These are phyloP conservation scores for Syzygium aqueum DNA, from an alignment of 345 rosid genomes.

Conservation along the genomic window DNA sequence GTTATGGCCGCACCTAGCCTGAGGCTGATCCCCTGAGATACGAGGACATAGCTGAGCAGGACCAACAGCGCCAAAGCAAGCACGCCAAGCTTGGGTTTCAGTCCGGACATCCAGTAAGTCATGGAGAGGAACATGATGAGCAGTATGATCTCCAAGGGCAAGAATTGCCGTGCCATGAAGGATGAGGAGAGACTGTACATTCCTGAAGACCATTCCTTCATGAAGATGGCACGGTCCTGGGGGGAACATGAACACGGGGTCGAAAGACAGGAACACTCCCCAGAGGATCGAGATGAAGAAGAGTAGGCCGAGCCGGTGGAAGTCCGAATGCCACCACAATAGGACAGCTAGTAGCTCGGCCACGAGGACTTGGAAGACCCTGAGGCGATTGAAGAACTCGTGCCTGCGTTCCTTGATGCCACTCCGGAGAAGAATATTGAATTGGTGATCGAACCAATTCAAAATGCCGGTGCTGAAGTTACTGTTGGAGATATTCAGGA, in stretches of 20 bases:
- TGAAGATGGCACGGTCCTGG: constrained; percentile 64
- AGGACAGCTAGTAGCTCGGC: constrained; percentile 51
- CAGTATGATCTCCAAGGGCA: constrained; percentile 85
- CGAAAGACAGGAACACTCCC: constrained; percentile 86
- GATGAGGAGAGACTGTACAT: constrained; percentile 80
- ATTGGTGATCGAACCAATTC: constrained; percentile 70
- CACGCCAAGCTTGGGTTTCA: constrained; percentile 38
- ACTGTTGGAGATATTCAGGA: not conserved
- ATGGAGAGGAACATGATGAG: constrained; percentile 52
- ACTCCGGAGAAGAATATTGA: constrained; percentile 65
- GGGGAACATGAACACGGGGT: constrained; percentile 80
- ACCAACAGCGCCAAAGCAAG: constrained; percentile 49
- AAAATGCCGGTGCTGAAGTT: constrained; percentile 1
- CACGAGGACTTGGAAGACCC: constrained; percentile 68
- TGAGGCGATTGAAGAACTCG: constrained; percentile 61
- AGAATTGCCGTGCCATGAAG: constrained; percentile 66
- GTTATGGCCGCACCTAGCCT: constrained; percentile 68
- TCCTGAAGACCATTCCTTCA: constrained; percentile 68
- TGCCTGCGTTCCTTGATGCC: constrained; percentile 76
- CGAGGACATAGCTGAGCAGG: constrained; percentile 61
- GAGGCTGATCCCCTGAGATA: constrained; percentile 68
- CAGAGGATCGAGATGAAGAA: constrained; percentile 76
- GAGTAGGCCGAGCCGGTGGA: constrained; percentile 57
- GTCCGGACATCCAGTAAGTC: constrained; percentile 74
- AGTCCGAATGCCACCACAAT: constrained; percentile 96